Percentiles rank a stretch among this genome's conserved stretches.
phyloP scores from a whole-genome alignment of 108 stramenopile species.

The Mediolabrus comicus region DNA sequence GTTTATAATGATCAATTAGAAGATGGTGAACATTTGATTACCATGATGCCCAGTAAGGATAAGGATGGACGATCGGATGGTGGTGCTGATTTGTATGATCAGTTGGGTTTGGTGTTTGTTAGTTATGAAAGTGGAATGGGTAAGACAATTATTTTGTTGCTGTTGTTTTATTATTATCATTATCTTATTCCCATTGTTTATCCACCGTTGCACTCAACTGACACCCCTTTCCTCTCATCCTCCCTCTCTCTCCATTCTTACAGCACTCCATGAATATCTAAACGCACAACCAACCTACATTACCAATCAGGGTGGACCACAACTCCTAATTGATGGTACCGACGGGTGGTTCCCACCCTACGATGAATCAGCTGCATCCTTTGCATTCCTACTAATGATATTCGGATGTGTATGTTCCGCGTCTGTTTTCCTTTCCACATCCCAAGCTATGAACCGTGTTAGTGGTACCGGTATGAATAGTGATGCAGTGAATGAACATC shows the following conservation, averaged over 20 bases:
- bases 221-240: not conserved
- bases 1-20: slow-evolving; percentile 32
- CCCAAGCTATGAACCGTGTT: not conserved
- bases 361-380: slow-evolving; percentile 13
- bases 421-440: slow-evolving; percentile 26
- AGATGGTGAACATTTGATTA: slow-evolving; percentile 19
- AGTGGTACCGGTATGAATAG: not conserved
- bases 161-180: not conserved
- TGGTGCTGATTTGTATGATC: slow-evolving; percentile 7
- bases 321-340: slow-evolving; percentile 34
- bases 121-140: slow-evolving; percentile 30
- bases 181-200: no score
- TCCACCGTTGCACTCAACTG: no score
- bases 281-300: slow-evolving; percentile 4
- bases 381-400: slow-evolving; percentile 33
- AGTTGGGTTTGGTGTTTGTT: slow-evolving; percentile 43
- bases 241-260: not conserved
- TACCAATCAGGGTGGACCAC: slow-evolving; percentile 16
- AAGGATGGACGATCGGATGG: slow-evolving; percentile 1
- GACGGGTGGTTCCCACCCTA: slow-evolving; percentile 15
- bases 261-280: slow-evolving; percentile 26
- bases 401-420: slow-evolving; percentile 41
- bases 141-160: slow-evolving; percentile 4
- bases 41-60: slow-evolving; percentile 45
- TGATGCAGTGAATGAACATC: not conserved